Conservation (phyloP, 176 grass and related monocot genomes). For the Rhynchospora pubera region DNA sequence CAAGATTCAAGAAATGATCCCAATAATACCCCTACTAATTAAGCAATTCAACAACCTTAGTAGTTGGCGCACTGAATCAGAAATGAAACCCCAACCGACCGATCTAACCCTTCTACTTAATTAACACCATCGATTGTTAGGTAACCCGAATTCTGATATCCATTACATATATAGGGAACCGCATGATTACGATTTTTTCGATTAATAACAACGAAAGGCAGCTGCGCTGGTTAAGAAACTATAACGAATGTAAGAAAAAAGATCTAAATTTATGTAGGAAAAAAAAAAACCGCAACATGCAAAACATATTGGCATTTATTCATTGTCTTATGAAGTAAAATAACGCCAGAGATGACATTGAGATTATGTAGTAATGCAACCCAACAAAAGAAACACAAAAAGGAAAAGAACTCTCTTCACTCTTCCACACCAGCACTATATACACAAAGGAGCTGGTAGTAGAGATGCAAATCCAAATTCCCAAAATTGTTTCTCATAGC, state of each 20-base stretch:
- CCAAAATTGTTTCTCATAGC: not conserved
- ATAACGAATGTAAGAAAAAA: too few relatives aligned
- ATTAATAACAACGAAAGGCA: too few relatives aligned
- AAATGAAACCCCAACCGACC: not conserved
- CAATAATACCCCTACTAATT: too few relatives aligned
- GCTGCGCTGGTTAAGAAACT: too few relatives aligned
- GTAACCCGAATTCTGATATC: too few relatives aligned
- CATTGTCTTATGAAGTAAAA: not conserved
- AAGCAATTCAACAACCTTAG: not conserved
- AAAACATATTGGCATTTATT: not conserved
- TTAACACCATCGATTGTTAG: not conserved
- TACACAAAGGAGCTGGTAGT: constrained; percentile 35
- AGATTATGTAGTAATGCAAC: not conserved
- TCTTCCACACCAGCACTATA: constrained; percentile 16
- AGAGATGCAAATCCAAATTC: constrained; percentile 25
- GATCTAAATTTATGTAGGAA: too few relatives aligned
- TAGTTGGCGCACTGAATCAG: not conserved
- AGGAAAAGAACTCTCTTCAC: constrained; percentile 14
- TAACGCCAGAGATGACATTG: not conserved
- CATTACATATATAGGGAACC: too few relatives aligned
- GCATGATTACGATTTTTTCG: too few relatives aligned
- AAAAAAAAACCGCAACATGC: too few relatives aligned
- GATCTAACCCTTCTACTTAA: not conserved
- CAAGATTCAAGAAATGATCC: not conserved
- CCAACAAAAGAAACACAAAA: not conserved